These are phyloP conservation scores for Eruca vesicaria DNA, from an alignment of 441 rosid species.

Conservation along the genomic window DNA sequence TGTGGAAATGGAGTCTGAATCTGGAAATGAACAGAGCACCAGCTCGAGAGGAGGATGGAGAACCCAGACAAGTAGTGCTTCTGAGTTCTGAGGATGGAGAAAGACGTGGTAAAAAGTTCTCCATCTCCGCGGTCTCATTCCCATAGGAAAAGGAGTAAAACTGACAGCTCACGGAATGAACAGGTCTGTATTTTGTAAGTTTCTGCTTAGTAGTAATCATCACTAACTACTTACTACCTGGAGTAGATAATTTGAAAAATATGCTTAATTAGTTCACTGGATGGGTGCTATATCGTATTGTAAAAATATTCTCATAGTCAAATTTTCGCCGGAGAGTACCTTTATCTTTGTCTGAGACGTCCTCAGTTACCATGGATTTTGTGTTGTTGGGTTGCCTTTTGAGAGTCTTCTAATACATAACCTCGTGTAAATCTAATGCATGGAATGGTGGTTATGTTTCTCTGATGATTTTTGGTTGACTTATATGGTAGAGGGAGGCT, in stretches of 20 bases:
- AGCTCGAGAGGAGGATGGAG: conserved; percentile 68
- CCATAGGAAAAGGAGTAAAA: conserved; percentile 59
- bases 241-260: background rate
- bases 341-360: conserved; percentile 12
- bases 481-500: conserved; percentile 58
- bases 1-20: conserved; percentile 40
- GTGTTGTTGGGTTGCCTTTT: background rate
- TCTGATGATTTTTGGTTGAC: conserved; percentile 25
- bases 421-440: background rate
- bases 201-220: background rate
- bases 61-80: conserved; percentile 55
- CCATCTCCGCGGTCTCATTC: conserved; percentile 45
- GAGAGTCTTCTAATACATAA: background rate
- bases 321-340: background rate
- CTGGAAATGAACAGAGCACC: conserved; percentile 46
- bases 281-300: conserved; percentile 10
- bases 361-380: background rate
- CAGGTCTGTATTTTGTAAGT: conserved; percentile 41
- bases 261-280: background rate
- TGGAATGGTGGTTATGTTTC: conserved; percentile 6
- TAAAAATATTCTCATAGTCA: background rate
- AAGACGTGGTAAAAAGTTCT: conserved; percentile 45
- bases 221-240: background rate
- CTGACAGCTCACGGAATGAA: conserved; percentile 45
- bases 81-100: conserved; percentile 53